Evolutionary conservation across 352 stramenopile genomes (phyloP).

Genomic region (Phytophthora pinifolia): DNA sequence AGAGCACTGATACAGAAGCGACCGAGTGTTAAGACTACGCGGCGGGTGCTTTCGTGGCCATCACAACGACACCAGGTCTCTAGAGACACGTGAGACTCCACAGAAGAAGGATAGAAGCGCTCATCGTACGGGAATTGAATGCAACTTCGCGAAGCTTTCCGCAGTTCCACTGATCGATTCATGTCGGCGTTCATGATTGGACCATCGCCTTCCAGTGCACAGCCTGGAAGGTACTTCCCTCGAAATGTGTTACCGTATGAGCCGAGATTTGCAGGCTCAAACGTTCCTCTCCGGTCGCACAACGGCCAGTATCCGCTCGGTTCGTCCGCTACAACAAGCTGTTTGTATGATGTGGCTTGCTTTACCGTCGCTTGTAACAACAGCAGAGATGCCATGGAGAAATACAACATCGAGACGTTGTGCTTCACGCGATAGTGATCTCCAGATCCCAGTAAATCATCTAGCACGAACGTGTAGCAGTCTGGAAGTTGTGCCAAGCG

Average conservation of each 20-base stretch:
- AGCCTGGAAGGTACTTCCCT: slow-evolving; percentile 62
- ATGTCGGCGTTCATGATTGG: slow-evolving; percentile 84
- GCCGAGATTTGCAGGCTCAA: slow-evolving; percentile 72
- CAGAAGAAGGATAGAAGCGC: slow-evolving; percentile 39
- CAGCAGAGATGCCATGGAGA: slow-evolving; percentile 87
- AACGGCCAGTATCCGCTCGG: slow-evolving; percentile 88
- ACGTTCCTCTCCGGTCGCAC: slow-evolving; percentile 76
- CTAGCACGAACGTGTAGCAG: slow-evolving; percentile 72
- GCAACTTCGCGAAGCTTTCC: slow-evolving; percentile 57
- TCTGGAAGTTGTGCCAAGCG: slow-evolving; percentile 52
- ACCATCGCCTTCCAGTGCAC: slow-evolving; percentile 68
- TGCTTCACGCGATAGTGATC: slow-evolving; percentile 73
- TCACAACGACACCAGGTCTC: slow-evolving; percentile 81
- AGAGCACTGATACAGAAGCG: slow-evolving; percentile 71
- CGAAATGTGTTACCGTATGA: slow-evolving; percentile 40
- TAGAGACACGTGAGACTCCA: slow-evolving; percentile 52
- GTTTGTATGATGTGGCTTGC: slow-evolving; percentile 80
- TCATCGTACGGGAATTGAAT: slow-evolving; percentile 49
- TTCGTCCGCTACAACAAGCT: slow-evolving; percentile 62
- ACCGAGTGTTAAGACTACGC: slow-evolving; percentile 72
- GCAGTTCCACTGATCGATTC: slow-evolving; percentile 69
- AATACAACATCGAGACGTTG: slow-evolving; percentile 85
- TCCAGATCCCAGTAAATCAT: slow-evolving; percentile 51
- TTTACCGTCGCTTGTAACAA: slow-evolving; percentile 72
- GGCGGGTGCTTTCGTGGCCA: slow-evolving; percentile 65